Base-by-base conservation (phyloP, 345 rosid genomes). In the Salix brachista region DNA sequence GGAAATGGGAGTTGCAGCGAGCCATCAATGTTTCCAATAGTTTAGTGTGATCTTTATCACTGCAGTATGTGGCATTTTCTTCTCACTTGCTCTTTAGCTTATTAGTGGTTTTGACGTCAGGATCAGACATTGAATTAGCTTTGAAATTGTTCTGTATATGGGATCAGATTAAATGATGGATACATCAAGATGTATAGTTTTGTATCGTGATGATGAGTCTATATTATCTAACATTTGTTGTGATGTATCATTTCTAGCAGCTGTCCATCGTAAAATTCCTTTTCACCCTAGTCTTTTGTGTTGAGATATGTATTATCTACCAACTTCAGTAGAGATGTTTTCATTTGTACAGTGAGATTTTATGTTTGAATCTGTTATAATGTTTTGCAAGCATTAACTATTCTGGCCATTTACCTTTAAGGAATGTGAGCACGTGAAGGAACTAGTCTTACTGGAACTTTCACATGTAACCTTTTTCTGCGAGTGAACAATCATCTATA, bases 41-140 rank as follows among this genome's bases (percentile, higher is more conserved):
- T 21, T 26, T 7, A 52, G 25, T 28, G 19, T 34, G 34, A 44
- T 42, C 65, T 18, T 58, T 8, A 42, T 69, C 54, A 34, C 6
- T 76, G 39, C 65, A 10, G 8, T 10, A 1, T 21, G 30, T n/a
- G 68, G 17, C 50, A 23, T n/a, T 58, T 39, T 61, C 71, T 60
- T 13, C 78, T 69, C 61, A 41, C 68, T 76, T 17, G 30, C 69
- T 60, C 46, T 23, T 32, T 69, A 48, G 7, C 54, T 36, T 9
- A 56, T 69, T 11, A 65, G 75, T 77, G 69, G 80, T 64, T 77
- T 36, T 3, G 19, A 39, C 54, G 36, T 48, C 71, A 70, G 28
- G 70, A 77, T 70, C 65, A 70, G 26, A 34, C 36, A 18, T 32
- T 46, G 26, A 67, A 25, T 65, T 75, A 42, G 39, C 65, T n/a